Percentiles rank a stretch among this genome's conserved stretches.
phyloP scores from a whole-genome alignment of 2,329 filamentous ascomycete species.

The Ceratocystis eucalypticola region DNA sequence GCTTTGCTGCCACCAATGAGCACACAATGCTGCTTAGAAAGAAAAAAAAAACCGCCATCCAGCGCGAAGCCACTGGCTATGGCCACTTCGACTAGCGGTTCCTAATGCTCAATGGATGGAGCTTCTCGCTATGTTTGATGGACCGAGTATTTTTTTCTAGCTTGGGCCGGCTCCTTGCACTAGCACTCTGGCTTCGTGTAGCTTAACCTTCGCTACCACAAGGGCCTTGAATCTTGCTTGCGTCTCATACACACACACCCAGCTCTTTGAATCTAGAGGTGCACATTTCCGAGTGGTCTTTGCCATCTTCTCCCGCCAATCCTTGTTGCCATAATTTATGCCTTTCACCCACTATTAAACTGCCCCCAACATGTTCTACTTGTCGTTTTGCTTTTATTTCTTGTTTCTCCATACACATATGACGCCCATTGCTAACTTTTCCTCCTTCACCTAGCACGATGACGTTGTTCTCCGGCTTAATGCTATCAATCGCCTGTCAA shows the following conservation, averaged over 20 bases:
- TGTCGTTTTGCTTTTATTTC: neutral
- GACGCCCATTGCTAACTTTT: neutral
- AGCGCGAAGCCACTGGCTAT: neutral
- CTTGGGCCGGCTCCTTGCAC: neutral
- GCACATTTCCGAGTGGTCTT: neutral
- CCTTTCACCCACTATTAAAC: too few species aligned
- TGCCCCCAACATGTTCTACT: neutral
- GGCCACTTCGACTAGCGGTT: neutral
- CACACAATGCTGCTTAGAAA: neutral
- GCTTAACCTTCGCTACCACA: neutral
- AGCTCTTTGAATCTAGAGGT: neutral
- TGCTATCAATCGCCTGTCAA: slow-evolving; percentile 94
- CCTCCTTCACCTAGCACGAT: slow-evolving; percentile 56
- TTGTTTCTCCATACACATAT: neutral
- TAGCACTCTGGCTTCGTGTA: neutral
- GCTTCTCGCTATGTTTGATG: neutral
- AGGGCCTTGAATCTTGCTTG: neutral
- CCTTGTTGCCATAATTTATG: too few species aligned
- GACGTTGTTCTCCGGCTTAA: slow-evolving; percentile 96
- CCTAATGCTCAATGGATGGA: neutral
- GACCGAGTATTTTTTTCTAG: neutral
- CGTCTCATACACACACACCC: neutral
- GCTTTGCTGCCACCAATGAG: neutral
- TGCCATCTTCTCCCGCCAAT: neutral
- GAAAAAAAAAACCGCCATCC: neutral